Base-by-base conservation (phyloP, 2,329 filamentous ascomycete genomes). In the Gaeumannomyces tritici region DNA sequence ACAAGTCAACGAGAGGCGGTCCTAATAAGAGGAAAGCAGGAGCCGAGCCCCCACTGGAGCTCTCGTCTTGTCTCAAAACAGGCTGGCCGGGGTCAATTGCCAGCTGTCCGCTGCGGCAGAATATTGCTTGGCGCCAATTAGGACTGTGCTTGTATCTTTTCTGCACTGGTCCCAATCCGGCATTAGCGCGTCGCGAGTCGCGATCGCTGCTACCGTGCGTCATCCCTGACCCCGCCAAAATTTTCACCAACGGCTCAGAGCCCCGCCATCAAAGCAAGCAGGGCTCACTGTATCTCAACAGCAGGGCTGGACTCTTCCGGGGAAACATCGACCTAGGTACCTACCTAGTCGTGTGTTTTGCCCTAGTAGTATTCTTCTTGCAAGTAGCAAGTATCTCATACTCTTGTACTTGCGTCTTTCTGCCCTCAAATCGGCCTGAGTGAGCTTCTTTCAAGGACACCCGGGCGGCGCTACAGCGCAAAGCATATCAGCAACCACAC, bases 91-190 rank as follows among this genome's bases (percentile, higher is more conserved):
- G 18, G 4, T 28, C 59, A 59, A 57, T 33, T 60, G 60, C 60
- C 60, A 61, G 60, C 55, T 61, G 60, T 57, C 55, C 60, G 54
- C 28, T 61, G 29, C 56, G 55, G 55, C n/a, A 61, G 27, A 29
- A 58, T 9, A 51, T 27, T 13, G 29, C 56, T 58, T 58, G 56
- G 56, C 56, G 35, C 13, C 42, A 51, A 51, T 51, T 51, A 21
- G 8, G 9, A 51, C 42, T 24, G 42, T 51, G 42, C 42, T 51
- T n/a, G 21, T 21, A 7, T 21, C 42, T 51, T 18, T 51, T 24
- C 18, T 21, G 42, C 42, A 51, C 21, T 51, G 42, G 6, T n/a
- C 42, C 42, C 42, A 51, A 24, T n/a, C 21, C 42, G 42, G 42
- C 11, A 18, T 24, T 11, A 47, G 42, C 42, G 18, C 21, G 42